Percentiles rank a stretch among this genome's conserved stretches.
phyloP scores from a whole-genome alignment of 2,329 filamentous ascomycete genomes.

The Stagonosporopsis tanaceti region DNA sequence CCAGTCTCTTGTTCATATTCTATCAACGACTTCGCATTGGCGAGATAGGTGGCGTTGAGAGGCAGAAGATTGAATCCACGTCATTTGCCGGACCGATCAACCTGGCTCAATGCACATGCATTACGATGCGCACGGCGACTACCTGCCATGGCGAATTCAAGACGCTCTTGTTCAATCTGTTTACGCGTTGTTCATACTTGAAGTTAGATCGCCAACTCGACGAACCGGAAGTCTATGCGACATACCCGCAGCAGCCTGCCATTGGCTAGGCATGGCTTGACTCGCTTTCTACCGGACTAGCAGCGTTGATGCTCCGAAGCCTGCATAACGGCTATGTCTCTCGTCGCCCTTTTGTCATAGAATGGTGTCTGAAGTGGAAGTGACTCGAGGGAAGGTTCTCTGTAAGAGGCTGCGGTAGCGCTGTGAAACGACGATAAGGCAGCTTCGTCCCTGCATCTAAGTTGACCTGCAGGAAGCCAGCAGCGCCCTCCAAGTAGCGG shows the following conservation, averaged over 20 bases:
- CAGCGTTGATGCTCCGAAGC: conserved; percentile 34
- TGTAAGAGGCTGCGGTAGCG: conserved; percentile 38
- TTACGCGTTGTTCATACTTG: conserved; percentile 38
- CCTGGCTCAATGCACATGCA: conserved; percentile 47
- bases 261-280: conserved; percentile 30
- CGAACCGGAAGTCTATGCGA: conserved; percentile 25
- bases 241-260: conserved; percentile 21
- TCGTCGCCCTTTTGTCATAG: conserved; percentile 34
- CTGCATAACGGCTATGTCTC: conserved; percentile 30
- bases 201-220: conserved; percentile 46
- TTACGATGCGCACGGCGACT: conserved; percentile 41
- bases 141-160: conserved; percentile 40
- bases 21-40: conserved; percentile 44
- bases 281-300: conserved; percentile 45
- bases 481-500: conserved; percentile 25
- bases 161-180: conserved; percentile 48
- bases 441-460: conserved; percentile 29
- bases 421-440: conserved; percentile 52
- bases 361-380: conserved; percentile 29
- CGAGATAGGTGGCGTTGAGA: conserved; percentile 47
- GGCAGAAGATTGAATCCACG: conserved; percentile 43
- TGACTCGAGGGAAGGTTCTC: conserved; percentile 29
- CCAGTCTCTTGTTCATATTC: conserved; percentile 33
- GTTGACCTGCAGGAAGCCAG: conserved; percentile 35
- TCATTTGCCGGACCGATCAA: conserved; percentile 51